A percentile compares a stretch with the other conserved stretches of the same genome.
phyloP scores from a whole-genome alignment of 2,329 filamentous ascomycete species.

The Epichloe bromicola region DNA sequence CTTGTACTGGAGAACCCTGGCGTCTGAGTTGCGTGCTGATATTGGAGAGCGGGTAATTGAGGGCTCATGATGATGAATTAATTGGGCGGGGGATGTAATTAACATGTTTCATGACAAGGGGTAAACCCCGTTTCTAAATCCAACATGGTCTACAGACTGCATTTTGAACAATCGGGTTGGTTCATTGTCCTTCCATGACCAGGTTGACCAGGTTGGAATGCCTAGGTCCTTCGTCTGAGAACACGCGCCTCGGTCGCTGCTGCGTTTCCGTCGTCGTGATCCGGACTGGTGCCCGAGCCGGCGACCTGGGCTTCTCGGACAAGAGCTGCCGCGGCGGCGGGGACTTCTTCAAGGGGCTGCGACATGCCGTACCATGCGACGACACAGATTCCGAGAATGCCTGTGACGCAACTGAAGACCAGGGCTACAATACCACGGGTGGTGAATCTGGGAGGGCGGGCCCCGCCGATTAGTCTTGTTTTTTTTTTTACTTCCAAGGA shows the following conservation, averaged over 20 bases:
- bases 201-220: not conserved
- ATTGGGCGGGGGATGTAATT: too few relatives aligned
- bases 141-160: too few relatives aligned
- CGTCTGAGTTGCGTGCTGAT: too few relatives aligned
- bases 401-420: constrained; percentile 57
- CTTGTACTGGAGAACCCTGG: too few relatives aligned
- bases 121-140: too few relatives aligned
- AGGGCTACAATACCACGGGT: constrained; percentile 59
- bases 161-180: too few relatives aligned
- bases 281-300: not conserved
- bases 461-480: constrained; percentile 3
- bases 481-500: not conserved
- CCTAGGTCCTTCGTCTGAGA: not conserved
- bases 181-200: too few relatives aligned
- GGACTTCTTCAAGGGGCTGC: constrained; percentile 8
- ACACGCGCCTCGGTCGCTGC: not conserved
- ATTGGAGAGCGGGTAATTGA: too few relatives aligned
- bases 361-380: constrained; percentile 51
- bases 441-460: constrained; percentile 42
- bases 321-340: constrained; percentile 3
- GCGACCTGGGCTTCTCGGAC: constrained; percentile 2
- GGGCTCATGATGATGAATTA: too few relatives aligned
- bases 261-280: not conserved
- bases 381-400: constrained; percentile 52
- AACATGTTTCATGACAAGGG: too few relatives aligned